Conservation (phyloP, 306 rosid genomes). For the Dryas octopetala region DNA sequence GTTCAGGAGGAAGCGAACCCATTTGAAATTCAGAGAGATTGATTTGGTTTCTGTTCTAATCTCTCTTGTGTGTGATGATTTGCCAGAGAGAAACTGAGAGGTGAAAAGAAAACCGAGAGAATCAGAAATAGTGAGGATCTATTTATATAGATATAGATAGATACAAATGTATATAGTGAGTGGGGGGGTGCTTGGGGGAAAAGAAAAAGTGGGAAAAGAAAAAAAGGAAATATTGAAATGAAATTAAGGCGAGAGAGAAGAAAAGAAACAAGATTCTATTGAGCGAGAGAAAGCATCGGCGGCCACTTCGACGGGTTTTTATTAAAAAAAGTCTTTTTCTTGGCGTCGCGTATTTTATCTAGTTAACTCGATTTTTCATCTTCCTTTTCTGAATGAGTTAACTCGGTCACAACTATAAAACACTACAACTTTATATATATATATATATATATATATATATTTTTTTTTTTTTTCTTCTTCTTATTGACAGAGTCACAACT, state of each 20-base stretch:
- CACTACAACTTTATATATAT: too few species aligned
- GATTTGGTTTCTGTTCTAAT: not conserved
- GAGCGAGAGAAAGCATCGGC: constrained; percentile 27
- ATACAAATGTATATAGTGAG: constrained; percentile 8
- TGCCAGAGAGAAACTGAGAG: not conserved
- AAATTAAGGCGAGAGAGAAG: not conserved
- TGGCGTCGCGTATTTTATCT: constrained; percentile 70
- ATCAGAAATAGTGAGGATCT: constrained; percentile 15
- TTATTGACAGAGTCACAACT: too few species aligned
- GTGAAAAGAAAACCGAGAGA: not conserved
- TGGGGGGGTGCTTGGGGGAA: not conserved
- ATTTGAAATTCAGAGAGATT: constrained; percentile 30
- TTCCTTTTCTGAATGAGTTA: not conserved
- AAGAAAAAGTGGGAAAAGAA: not conserved
- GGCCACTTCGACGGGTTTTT: constrained; percentile 26
- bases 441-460: too few species aligned
- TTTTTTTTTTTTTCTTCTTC: not conserved
- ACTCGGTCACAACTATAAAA: not conserved
- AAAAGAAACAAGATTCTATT: constrained; percentile 17
- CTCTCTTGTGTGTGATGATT: not conserved
- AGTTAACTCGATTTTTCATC: not conserved
- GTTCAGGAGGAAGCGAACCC: constrained; percentile 78
- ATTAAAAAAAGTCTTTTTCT: constrained; percentile 42
- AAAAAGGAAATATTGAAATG: not conserved
- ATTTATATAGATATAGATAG: constrained; percentile 9